Evolutionary conservation across 2,329 filamentous ascomycete species (phyloP).

Genomic region (Samsoniella hepiali): DNA sequence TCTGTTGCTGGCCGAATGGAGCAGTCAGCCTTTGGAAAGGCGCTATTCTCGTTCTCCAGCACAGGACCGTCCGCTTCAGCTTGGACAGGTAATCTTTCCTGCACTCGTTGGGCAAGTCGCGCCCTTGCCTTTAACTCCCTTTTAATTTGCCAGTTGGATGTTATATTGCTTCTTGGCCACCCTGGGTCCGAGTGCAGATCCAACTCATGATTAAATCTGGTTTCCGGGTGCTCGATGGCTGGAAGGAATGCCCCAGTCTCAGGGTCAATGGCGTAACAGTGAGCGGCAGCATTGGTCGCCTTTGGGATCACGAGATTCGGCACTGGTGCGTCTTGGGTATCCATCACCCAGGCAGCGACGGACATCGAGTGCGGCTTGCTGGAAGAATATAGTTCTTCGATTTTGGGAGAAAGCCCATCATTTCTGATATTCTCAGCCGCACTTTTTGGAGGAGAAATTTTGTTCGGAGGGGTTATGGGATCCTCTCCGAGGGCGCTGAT

Average conservation of each 20-base stretch:
- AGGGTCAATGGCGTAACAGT: constrained; percentile 6
- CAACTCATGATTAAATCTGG: neutral
- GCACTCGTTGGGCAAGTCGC: constrained; percentile 19
- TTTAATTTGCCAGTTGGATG: constrained; percentile 26
- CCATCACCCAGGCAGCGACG: neutral
- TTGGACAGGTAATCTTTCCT: constrained; percentile 1
- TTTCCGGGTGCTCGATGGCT: constrained; percentile 3
- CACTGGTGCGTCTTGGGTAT: neutral
- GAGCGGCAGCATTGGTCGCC: neutral
- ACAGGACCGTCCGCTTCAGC: constrained; percentile 6
- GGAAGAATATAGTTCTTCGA: neutral
- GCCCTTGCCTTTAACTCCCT: constrained; percentile 27
- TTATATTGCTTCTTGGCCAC: constrained; percentile 31
- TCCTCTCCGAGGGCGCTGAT: neutral
- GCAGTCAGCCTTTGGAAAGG: constrained; percentile 32
- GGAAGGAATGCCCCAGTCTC: constrained; percentile 11
- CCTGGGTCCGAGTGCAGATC: constrained; percentile 18
- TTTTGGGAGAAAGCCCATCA: neutral
- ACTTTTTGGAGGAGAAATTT: neutral
- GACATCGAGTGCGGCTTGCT: neutral
- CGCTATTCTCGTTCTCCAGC: constrained; percentile 18
- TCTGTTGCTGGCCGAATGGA: constrained; percentile 41
- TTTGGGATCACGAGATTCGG: neutral
- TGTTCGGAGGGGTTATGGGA: neutral
- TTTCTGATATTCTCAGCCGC: neutral